phyloP scores from a whole-genome alignment of 495 filamentous ascomycete genomes.

The Zalerion maritima region DNA sequence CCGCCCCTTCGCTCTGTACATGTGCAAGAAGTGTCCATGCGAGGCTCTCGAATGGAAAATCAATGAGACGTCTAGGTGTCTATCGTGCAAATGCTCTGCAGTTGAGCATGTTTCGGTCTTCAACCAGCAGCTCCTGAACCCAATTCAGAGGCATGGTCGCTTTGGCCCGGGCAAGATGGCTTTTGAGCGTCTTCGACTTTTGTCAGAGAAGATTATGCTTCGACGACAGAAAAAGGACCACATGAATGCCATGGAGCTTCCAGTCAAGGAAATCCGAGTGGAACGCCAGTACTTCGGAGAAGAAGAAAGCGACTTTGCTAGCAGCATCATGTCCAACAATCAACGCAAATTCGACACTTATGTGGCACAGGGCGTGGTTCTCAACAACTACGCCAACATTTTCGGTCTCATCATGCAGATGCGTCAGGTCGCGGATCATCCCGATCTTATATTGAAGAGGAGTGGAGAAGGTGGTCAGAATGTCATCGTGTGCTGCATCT shows the following conservation, averaged over 20 bases:
- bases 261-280: slow-evolving; percentile 82
- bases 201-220: slow-evolving; percentile 87
- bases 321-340: slow-evolving; percentile 82
- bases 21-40: slow-evolving; percentile 75
- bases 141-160: slow-evolving; percentile 45
- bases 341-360: slow-evolving; percentile 86
- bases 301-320: slow-evolving; percentile 88
- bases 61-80: slow-evolving; percentile 51
- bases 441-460: slow-evolving; percentile 84
- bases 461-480: slow-evolving; percentile 75
- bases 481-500: slow-evolving; percentile 79
- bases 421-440: slow-evolving; percentile 92
- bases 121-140: slow-evolving; percentile 88
- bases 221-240: slow-evolving; percentile 85
- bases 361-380: slow-evolving; percentile 80
- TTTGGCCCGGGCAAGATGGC: slow-evolving; percentile 43
- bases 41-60: slow-evolving; percentile 72
- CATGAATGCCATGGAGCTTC: slow-evolving; percentile 84
- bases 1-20: slow-evolving; percentile 78
- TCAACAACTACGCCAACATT: slow-evolving; percentile 92
- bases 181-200: slow-evolving; percentile 63
- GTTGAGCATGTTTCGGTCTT: slow-evolving; percentile 88
- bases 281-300: slow-evolving; percentile 92
- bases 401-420: slow-evolving; percentile 91
- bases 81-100: slow-evolving; percentile 41